Evolutionary conservation across 129 eudicot species (phyloP).

Genomic region (Deinandra increscens): DNA sequence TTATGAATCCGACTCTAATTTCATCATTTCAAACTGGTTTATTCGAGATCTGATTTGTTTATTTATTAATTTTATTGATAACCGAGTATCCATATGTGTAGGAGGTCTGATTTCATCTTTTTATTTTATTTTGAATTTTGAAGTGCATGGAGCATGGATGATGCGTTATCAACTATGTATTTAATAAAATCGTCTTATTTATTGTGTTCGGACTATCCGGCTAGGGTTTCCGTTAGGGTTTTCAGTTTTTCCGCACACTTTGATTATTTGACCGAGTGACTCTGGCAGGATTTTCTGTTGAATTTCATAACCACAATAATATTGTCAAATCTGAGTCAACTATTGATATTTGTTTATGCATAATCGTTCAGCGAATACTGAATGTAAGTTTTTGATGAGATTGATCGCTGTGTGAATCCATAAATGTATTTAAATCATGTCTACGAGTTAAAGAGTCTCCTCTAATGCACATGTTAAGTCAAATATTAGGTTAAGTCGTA

Average conservation of each 20-base stretch:
- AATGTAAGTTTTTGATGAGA: not conserved
- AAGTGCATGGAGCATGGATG: not conserved
- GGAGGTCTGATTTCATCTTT: not conserved
- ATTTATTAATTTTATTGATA: not conserved
- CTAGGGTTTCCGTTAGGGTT: not conserved
- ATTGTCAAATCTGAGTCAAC: not conserved
- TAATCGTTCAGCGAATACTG: not conserved
- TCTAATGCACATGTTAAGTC: not conserved
- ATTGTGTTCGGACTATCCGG: not conserved
- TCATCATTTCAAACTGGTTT: not conserved
- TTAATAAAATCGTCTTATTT: not conserved
- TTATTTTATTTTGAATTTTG: not conserved
- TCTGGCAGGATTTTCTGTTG: not conserved
- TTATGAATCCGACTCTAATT: not conserved
- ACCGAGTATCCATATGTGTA: not conserved
- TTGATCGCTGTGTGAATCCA: not conserved
- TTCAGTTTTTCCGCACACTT: not conserved
- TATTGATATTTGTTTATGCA: not conserved
- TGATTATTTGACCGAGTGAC: not conserved
- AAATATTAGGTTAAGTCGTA: not conserved
- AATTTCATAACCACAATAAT: too few species aligned
- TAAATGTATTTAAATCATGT: not conserved
- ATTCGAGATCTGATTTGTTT: not conserved
- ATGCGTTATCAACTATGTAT: not conserved
- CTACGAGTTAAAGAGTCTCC: not conserved